Base-by-base conservation (phyloP, 2,329 filamentous ascomycete species). In the Septoria linicola region DNA sequence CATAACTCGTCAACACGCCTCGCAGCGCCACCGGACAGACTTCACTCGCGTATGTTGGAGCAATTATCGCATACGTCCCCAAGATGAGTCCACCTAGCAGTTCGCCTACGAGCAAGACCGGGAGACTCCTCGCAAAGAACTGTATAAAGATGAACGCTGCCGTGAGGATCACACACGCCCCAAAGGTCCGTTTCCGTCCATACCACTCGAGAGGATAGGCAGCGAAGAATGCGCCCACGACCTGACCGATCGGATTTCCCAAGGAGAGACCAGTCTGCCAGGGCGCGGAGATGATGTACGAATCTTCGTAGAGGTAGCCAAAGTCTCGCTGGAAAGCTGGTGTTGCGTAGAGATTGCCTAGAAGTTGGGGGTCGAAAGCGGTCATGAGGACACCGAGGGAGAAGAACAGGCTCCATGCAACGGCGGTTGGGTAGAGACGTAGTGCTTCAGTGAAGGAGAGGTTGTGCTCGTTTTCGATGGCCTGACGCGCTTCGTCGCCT, bases 301-400 rank as follows among this genome's bases (percentile, higher is more conserved):
- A 30, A 47, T 67, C 67, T 16, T 73, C 72, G 48, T 74, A 79
- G 3, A 69, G 51, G 53, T 80, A 77, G 2, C 80, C 80, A 61
- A 82, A 83, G 56, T 81, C 75, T 16, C 66, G 63, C 55, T 78
- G 75, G 60, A 83, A 84, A n/a, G 77, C 75, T 0, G 80, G 79
- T 42, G 77, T 79, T 2, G 79, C 76, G 59, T 81, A 84, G 46
- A 86, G 73, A 54, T 82, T 82, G 19, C 81, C 81, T 5, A 85
- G 73, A 8, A 86, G 74, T 63, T 85, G 82, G 0, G 81, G 79
- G 63, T 85, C 82, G 60, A 85, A 87, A 3, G 80, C 69, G 57
- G 52, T 50, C 79, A 83, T 83, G 56, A 83, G 78, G 31, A 83
- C 77, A 5, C 79, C 79, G 2, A 82, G 68, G 3, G 77, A 81